Evolutionary conservation across 768 basidiomycete genomes (phyloP), one percentile per base, ranked within the genome.

Genomic region (Paxillus involutus): DNA sequence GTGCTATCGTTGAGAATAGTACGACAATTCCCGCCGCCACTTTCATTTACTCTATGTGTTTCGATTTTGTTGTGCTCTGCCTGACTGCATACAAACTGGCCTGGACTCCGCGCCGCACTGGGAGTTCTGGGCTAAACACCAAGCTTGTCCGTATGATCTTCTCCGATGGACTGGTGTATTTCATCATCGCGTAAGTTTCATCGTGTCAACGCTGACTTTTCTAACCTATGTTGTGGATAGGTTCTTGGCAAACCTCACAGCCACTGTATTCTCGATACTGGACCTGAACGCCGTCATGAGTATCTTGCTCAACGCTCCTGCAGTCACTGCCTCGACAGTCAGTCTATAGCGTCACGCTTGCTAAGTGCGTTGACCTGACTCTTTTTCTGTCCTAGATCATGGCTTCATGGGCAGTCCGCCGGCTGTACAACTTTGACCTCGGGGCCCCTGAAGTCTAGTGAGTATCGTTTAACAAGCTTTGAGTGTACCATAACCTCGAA

Each of bases 21-120:
- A 89, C n/a, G n/a, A n/a, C n/a, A n/a, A n/a, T n/a, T n/a, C n/a
- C 89, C 32, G 83, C 85, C 5, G 82, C 84, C 3, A 84, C 84
- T 4, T 89, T 89, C 67, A 84, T 88, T 32, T 89, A 89, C 60
- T 83, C 86, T 29, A 90, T 89, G 88, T 74, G 75, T 62, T 88
- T 89, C 63, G 88, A 89, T 64, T 71, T 86, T 19, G 53, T 78
- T 29, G 84, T 88, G 37, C 75, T 89, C 43, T 55, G 73, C 24
- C 68, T 89, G 58, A 87, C 80, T 35, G 80, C 77, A 12, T 82
- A 79, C 68, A 88, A 85, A 63, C 77, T 89, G 21, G 68, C 67
- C 14, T 68, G 67, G 69, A 54, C 55, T 10, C 58, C 49, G 35
- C 59, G 55, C 12, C 13, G 55, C 30, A 51, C 59, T 41, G 59